Conservation (phyloP, 371 early-diverging fungal genomes). For the Zychaea mexicana region DNA sequence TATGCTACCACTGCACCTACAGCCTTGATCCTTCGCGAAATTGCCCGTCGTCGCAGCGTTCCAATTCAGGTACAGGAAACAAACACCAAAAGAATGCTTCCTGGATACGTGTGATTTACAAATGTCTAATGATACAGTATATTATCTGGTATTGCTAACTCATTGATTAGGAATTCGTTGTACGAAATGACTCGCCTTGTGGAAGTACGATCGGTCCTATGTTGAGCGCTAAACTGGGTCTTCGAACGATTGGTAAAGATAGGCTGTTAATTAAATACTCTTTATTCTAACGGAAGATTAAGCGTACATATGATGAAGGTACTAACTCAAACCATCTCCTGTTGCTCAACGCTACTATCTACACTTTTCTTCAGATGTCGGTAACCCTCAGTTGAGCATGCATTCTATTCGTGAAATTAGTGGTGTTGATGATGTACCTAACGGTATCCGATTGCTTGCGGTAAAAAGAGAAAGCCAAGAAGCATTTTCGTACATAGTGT, state of each 20-base stretch:
- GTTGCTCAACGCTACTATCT: no score
- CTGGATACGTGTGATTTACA: no score
- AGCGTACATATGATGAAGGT: background rate
- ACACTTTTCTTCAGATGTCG: slow-evolving; percentile 70
- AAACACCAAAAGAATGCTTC: no score
- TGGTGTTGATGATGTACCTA: slow-evolving; percentile 87
- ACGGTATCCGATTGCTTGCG: slow-evolving; percentile 81
- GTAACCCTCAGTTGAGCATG: slow-evolving; percentile 95
- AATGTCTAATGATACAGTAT: background rate
- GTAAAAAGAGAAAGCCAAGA: slow-evolving; percentile 35
- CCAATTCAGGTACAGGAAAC: slow-evolving; percentile 71
- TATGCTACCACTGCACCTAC: slow-evolving; percentile 96
- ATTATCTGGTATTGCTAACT: background rate
- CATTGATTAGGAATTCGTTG: slow-evolving; percentile 77
- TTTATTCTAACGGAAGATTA: background rate
- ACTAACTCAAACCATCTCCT: background rate
- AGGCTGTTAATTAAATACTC: background rate
- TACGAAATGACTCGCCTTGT: slow-evolving; percentile 86
- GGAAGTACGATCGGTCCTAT: slow-evolving; percentile 93
- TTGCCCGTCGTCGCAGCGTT: slow-evolving; percentile 74
- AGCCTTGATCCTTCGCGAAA: slow-evolving; percentile 76
- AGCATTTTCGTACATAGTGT: no score
- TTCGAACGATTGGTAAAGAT: slow-evolving; percentile 87
- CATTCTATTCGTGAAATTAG: slow-evolving; percentile 94
- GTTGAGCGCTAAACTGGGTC: slow-evolving; percentile 91